Conservation (phyloP, 2,329 filamentous ascomycete genomes). For the Aspergillus sp. region DNA sequence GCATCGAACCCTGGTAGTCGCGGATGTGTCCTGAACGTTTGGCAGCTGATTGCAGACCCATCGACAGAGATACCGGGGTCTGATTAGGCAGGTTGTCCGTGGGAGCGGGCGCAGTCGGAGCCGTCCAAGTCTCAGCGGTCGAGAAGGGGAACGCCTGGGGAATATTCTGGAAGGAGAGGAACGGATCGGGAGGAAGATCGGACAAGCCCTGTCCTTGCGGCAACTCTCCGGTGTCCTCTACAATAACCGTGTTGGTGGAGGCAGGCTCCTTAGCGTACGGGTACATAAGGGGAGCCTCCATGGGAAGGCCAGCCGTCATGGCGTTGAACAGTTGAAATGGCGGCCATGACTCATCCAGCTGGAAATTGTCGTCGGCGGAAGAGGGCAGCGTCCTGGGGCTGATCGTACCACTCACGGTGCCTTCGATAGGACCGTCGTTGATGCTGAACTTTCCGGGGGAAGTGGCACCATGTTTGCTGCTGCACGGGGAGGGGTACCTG, state of each 20-base stretch:
- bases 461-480: slow-evolving; percentile 36
- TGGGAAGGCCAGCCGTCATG: slow-evolving; percentile 33
- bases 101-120: slow-evolving; percentile 18
- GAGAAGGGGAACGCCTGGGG: slow-evolving; percentile 33
- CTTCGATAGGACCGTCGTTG: slow-evolving; percentile 31
- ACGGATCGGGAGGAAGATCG: slow-evolving; percentile 33
- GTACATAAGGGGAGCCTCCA: slow-evolving; percentile 36
- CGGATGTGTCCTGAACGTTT: slow-evolving; percentile 24
- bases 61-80: slow-evolving; percentile 14
- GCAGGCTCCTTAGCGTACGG: slow-evolving; percentile 35
- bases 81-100: slow-evolving; percentile 11
- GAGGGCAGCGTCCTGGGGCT: slow-evolving; percentile 41
- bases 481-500: slow-evolving; percentile 19
- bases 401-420: slow-evolving; percentile 38
- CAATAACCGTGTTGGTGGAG: slow-evolving; percentile 36
- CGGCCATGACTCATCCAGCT: slow-evolving; percentile 40
- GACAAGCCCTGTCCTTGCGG: slow-evolving; percentile 30
- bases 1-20: slow-evolving; percentile 29
- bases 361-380: slow-evolving; percentile 41
- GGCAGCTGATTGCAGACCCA: slow-evolving; percentile 24
- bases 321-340: slow-evolving; percentile 40
- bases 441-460: slow-evolving; percentile 36
- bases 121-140: slow-evolving; percentile 30
- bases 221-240: slow-evolving; percentile 38
- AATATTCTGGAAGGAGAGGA: slow-evolving; percentile 34